Evolutionary conservation across 2,329 filamentous ascomycete genomes (phyloP).

Genomic region (Stylonectria norvegica): DNA sequence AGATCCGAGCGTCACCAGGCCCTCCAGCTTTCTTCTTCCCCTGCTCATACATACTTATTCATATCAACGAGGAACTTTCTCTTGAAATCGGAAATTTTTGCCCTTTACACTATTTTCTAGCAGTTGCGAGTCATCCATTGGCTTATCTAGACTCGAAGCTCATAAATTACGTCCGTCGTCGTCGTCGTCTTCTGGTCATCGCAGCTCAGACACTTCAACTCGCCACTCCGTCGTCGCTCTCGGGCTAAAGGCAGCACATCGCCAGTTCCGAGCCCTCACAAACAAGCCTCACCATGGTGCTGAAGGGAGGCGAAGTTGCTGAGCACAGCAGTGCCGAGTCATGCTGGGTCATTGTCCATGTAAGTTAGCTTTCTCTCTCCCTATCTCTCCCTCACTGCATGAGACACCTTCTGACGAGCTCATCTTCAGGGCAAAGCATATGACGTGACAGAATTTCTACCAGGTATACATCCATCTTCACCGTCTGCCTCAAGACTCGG

Average conservation of each 20-base stretch:
- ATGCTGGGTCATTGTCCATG: constrained; percentile 90
- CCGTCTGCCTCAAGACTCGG: constrained; percentile 14
- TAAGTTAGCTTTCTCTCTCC: constrained; percentile 30
- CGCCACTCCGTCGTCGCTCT: constrained; percentile 16
- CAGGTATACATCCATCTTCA: too few relatives aligned
- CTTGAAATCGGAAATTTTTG: too few relatives aligned
- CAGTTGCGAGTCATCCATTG: background rate
- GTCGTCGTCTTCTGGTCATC: too few relatives aligned
- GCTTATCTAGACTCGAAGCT: background rate
- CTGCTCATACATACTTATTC: too few relatives aligned
- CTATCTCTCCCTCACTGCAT: too few relatives aligned
- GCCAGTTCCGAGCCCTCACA: constrained; percentile 2
- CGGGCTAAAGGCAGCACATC: constrained; percentile 22
- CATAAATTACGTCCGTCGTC: background rate
- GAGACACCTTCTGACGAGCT: background rate
- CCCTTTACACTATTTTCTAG: too few relatives aligned
- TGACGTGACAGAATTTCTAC: constrained; percentile 87
- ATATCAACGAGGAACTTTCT: too few relatives aligned
- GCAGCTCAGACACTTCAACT: too few relatives aligned
- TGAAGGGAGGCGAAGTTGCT: constrained; percentile 52
- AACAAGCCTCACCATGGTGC: constrained; percentile 33
- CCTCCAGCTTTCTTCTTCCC: too few relatives aligned
- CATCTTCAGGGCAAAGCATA: constrained; percentile 66
- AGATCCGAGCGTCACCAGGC: too few relatives aligned
- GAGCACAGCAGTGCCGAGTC: constrained; percentile 79